phyloP scores from a whole-genome alignment of 1,139 yeast genomes.

The Pichia sp. region DNA sequence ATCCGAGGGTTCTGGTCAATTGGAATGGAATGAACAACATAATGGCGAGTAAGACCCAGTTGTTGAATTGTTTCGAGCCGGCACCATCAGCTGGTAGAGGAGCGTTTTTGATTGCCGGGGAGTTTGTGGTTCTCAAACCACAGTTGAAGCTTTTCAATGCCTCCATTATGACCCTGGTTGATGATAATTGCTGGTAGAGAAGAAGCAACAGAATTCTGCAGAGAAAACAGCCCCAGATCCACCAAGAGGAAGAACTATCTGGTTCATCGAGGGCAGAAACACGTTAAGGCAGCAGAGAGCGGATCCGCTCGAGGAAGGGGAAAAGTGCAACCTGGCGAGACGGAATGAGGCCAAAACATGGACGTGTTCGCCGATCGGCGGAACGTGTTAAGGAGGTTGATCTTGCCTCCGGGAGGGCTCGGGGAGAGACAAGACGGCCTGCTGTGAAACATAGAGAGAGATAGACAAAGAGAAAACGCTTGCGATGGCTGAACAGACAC shows the following conservation, averaged over 20 bases:
- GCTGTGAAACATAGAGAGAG: no score
- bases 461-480: no score
- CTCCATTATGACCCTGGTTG: constrained; percentile 9
- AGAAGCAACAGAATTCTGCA: not conserved
- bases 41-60: constrained; percentile 49
- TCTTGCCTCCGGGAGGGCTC: no score
- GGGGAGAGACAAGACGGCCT: no score
- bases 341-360: not conserved
- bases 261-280: not conserved
- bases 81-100: constrained; percentile 93
- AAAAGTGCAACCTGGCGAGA: not conserved
- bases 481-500: not conserved
- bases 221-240: no score
- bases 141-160: constrained; percentile 16
- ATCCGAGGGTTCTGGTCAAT: constrained; percentile 62
- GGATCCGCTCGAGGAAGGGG: not conserved
- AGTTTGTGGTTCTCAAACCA: constrained; percentile 17
- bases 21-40: constrained; percentile 61
- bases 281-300: not conserved
- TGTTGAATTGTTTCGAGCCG: constrained; percentile 72
- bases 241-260: not conserved
- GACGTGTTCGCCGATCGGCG: not conserved
- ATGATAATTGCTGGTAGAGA: not conserved
- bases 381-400: not conserved
- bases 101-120: constrained; percentile 80